phyloP scores from a whole-genome alignment of 345 rosid genomes.

The Populus nigra region DNA sequence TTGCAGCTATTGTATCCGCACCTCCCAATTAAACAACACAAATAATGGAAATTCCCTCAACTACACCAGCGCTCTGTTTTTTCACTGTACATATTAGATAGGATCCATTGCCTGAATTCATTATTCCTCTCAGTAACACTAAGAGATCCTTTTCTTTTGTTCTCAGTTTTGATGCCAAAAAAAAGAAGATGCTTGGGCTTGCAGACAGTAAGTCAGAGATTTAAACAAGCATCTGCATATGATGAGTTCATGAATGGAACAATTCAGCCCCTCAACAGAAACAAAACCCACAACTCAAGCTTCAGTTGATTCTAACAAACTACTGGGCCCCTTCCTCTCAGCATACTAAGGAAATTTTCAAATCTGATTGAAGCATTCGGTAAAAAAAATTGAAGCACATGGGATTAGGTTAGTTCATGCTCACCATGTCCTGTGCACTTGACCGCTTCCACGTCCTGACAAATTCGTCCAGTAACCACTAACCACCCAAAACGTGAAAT shows the following conservation, averaged over 20 bases:
- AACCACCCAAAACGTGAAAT: conserved; percentile 7
- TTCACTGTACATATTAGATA: too few species aligned
- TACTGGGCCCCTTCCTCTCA: background rate
- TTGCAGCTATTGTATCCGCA: background rate
- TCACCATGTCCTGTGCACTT: background rate
- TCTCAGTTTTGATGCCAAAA: background rate
- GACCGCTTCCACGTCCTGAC: background rate
- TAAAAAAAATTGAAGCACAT: conserved; percentile 3
- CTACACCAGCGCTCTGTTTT: conserved; percentile 6
- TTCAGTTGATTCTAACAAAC: background rate
- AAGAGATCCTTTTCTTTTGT: background rate
- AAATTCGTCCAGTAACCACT: background rate
- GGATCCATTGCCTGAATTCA: background rate
- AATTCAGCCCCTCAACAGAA: background rate
- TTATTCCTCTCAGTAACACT: background rate
- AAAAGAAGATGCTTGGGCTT: background rate
- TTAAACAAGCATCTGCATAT: background rate
- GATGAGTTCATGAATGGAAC: conserved; percentile 4
- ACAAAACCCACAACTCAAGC: background rate
- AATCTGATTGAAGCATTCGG: background rate
- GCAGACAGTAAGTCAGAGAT: background rate
- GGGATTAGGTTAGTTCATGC: conserved; percentile 1
- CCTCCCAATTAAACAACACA: background rate
- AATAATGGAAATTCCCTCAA: conserved; percentile 6
- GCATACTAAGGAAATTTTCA: background rate